phyloP scores from a whole-genome alignment of 495 filamentous ascomycete genomes.

The Pyrenula massariospora region DNA sequence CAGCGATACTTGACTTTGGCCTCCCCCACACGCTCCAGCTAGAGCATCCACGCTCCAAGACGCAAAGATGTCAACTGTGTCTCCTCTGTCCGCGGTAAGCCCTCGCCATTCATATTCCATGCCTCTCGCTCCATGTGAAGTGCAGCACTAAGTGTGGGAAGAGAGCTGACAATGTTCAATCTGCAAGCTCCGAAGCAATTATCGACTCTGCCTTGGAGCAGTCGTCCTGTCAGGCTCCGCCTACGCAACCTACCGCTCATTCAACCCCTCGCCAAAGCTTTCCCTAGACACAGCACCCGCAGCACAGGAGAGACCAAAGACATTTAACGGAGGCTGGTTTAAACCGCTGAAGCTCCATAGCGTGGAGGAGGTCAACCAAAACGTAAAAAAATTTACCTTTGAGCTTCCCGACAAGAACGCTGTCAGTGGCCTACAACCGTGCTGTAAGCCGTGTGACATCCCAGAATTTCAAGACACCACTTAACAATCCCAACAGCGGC shows the following conservation, averaged over 20 bases:
- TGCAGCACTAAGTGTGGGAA: no score
- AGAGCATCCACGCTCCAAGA: no score
- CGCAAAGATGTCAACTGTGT: not conserved
- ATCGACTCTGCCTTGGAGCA: not conserved
- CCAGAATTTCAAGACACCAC: not conserved
- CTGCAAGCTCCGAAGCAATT: not conserved
- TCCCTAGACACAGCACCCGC: not conserved
- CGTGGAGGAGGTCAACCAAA: constrained; percentile 47
- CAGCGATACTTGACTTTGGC: no score
- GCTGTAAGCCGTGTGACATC: constrained; percentile 25
- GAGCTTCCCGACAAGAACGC: constrained; percentile 39
- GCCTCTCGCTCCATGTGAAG: no score
- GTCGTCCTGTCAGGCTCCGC: not conserved
- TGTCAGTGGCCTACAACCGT: constrained; percentile 38
- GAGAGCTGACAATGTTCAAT: not conserved
- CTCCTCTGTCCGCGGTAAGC: not conserved
- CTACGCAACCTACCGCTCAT: not conserved
- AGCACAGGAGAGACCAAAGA: constrained; percentile 26
- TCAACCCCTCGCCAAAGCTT: not conserved
- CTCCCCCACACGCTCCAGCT: no score
- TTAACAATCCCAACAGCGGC: constrained; percentile 22
- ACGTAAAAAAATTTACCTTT: constrained; percentile 54
- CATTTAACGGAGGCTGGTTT: constrained; percentile 59
- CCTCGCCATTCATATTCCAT: no score
- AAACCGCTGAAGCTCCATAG: constrained; percentile 14